A percentile compares a stretch with the other conserved stretches of the same genome.
Evolutionary conservation across 306 rosid species (phyloP).

Genomic region (Cicer yamashitae): DNA sequence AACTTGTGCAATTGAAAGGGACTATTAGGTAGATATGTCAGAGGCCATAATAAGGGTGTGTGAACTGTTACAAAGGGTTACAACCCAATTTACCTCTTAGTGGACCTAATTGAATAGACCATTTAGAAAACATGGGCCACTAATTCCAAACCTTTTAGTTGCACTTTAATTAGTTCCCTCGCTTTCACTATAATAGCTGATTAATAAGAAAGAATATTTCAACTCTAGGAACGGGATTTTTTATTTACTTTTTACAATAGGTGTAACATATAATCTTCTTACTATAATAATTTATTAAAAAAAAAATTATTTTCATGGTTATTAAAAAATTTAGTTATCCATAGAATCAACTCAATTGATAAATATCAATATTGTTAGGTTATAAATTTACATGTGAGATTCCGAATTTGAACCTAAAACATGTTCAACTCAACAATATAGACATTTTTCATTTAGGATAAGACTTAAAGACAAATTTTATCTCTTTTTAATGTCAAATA

Average conservation of each 20-base stretch:
- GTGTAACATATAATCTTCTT: too few relatives aligned
- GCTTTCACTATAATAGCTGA: slow-evolving; percentile 5
- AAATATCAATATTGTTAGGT: too few relatives aligned
- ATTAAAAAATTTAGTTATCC: too few relatives aligned
- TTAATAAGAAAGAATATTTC: not conserved
- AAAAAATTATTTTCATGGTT: too few relatives aligned
- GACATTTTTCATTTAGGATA: too few relatives aligned
- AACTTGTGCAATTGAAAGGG: slow-evolving; percentile 44
- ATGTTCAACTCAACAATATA: too few relatives aligned
- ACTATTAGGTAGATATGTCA: slow-evolving; percentile 55
- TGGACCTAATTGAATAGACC: slow-evolving; percentile 48
- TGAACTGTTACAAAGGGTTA: slow-evolving; percentile 33
- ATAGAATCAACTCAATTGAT: too few relatives aligned
- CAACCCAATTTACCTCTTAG: slow-evolving; percentile 36
- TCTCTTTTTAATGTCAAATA: too few relatives aligned
- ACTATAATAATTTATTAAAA: too few relatives aligned
- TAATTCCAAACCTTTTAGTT: not conserved
- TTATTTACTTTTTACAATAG: too few relatives aligned
- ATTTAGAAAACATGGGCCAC: slow-evolving; percentile 41
- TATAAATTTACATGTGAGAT: too few relatives aligned
- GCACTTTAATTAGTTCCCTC: slow-evolving; percentile 14
- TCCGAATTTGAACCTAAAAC: fast-evolving
- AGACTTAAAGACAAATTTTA: too few relatives aligned
- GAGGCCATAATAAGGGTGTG: slow-evolving; percentile 47
- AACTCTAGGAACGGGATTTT: not conserved